Base-by-base conservation (phyloP, 139 green algal genomes). In the Diplosphaera chodatii region DNA sequence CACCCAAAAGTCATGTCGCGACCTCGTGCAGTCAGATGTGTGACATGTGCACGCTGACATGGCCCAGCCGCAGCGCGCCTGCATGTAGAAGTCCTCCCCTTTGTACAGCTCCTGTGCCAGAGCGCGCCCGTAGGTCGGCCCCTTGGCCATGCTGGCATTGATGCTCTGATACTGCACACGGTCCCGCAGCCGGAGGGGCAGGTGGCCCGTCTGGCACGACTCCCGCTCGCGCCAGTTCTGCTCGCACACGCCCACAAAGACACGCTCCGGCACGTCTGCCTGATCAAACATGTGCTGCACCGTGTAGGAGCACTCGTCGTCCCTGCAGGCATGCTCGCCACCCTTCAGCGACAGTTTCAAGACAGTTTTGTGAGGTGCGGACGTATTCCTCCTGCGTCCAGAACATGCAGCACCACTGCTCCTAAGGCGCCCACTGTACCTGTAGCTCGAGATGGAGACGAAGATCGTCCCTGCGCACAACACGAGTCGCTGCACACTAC, bases 61-160 rank as follows among this genome's bases (percentile, higher is more conserved):
- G n/a, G n/a, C n/a, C n/a, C n/a, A n/a, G n/a, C n/a, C n/a, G n/a
- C n/a, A 10, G 37, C 37, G 10, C 37, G 10, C 65, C 72, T 77
- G 72, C 29, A 77, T 63, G 72, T 67, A 72, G 64, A 59, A 77
- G 29, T 71, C 64, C 34, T 77, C 64, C 8, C 31, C 65, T 2
- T 56, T n/a, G 48, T 55, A 77, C 32, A 77, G 31, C n/a, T 28
- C 37, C 27, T 40, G 31, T 2, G 72, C 72, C 41, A 77, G 41
- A 18, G 70, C 25, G 31, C 72, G 64, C 3, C 40, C 72, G n/a
- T 77, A 62, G 64, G 63, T 71, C 4, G 72, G 72, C 20, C 72
- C 72, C 18, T 68, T 55, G 25, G 69, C 55, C 56, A 66, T 18
- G 48, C 48, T 59, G 48, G 48, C 8, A 18, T 59, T 59, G 16